phyloP scores from a whole-genome alignment of 2,329 filamentous ascomycete genomes.

The Penicillium sp. region DNA sequence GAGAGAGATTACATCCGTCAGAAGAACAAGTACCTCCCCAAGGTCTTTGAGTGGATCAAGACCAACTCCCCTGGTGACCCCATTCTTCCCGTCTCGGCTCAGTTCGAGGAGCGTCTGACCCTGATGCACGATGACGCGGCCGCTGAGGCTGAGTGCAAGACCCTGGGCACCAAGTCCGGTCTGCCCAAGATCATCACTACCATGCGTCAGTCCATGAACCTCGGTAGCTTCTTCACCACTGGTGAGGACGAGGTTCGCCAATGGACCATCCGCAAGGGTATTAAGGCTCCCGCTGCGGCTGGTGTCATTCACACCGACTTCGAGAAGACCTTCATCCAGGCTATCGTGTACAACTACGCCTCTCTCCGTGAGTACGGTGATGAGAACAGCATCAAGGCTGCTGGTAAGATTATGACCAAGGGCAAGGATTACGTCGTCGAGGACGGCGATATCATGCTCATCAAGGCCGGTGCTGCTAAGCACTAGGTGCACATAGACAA shows the following conservation, averaged over 20 bases:
- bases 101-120: slow-evolving; percentile 87
- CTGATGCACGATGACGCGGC: slow-evolving; percentile 74
- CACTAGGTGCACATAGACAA: slow-evolving; percentile 29
- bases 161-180: slow-evolving; percentile 77
- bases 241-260: slow-evolving; percentile 95
- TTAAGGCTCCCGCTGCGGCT: slow-evolving; percentile 94
- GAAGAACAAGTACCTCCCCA: slow-evolving; percentile 98
- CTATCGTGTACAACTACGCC: slow-evolving; percentile 85
- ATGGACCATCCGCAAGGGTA: slow-evolving; percentile 95
- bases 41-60: slow-evolving; percentile 95
- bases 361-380: slow-evolving; percentile 82
- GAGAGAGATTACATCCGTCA: slow-evolving; percentile 97
- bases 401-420: slow-evolving; percentile 97
- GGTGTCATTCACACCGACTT: slow-evolving; percentile 99
- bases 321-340: slow-evolving; percentile 99
- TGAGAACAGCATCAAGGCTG: slow-evolving; percentile 82
- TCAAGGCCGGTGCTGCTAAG: slow-evolving; percentile 65
- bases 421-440: slow-evolving; percentile 82
- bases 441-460: slow-evolving; percentile 66
- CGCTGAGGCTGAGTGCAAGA: slow-evolving; percentile 83
- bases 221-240: slow-evolving; percentile 96
- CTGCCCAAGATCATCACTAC: slow-evolving; percentile 87
- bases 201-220: slow-evolving; percentile 88
- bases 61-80: slow-evolving; percentile 82
- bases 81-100: slow-evolving; percentile 88